phyloP scores from a whole-genome alignment of 192 early-diverging fungal genomes.

The Phlyctochytrium arcticum region DNA sequence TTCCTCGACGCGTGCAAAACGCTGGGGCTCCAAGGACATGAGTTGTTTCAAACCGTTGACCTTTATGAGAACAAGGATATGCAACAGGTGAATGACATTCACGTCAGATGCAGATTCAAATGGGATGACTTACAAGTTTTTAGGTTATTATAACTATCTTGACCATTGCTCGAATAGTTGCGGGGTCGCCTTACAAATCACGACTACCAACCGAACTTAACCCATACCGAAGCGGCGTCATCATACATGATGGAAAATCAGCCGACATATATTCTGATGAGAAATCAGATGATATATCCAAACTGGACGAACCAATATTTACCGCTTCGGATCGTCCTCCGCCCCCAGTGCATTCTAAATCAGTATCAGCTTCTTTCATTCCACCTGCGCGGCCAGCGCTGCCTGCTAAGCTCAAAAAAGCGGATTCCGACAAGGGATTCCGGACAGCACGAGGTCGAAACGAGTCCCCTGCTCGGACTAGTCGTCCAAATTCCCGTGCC shows the following conservation, averaged over 20 bases:
- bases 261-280: background rate
- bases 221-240: conserved; percentile 12
- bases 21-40: conserved; percentile 66
- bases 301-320: too few species aligned
- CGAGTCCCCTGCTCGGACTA: conserved; percentile 10
- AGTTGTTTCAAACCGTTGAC: conserved; percentile 81
- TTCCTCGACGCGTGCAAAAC: conserved; percentile 55
- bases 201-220: conserved; percentile 4
- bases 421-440: conserved; percentile 5
- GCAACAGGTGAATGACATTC: conserved; percentile 57
- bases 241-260: background rate
- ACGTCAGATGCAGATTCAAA: conserved; percentile 27
- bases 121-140: conserved; percentile 1
- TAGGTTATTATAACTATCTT: conserved; percentile 73
- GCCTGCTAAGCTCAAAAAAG: conserved; percentile 1
- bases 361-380: background rate
- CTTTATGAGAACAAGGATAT: conserved; percentile 63
- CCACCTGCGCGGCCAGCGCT: background rate
- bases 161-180: conserved; percentile 61
- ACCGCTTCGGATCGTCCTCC: background rate
- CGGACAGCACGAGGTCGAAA: background rate
- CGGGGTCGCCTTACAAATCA: conserved; percentile 21
- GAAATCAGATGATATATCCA: too few species aligned
- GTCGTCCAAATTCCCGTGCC: background rate
- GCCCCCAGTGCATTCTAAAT: conserved; percentile 5